A percentile compares a stretch with the other conserved stretches of the same genome.
Conservation (phyloP, 192 early-diverging fungal genomes). For the Podila epicladia region DNA sequence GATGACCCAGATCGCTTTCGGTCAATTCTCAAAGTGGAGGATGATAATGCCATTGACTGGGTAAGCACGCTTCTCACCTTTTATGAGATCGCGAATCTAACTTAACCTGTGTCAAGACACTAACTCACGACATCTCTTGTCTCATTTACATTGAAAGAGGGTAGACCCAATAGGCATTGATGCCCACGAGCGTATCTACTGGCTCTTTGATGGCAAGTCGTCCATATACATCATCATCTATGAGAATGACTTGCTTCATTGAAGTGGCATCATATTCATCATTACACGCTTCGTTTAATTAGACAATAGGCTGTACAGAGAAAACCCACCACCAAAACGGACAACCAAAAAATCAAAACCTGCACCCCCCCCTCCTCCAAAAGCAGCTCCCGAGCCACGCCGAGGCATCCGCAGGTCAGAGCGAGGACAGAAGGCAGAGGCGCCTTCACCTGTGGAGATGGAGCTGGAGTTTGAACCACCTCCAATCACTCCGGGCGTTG, state of each 20-base stretch:
- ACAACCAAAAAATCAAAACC: constrained; percentile 43
- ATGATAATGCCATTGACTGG: constrained; percentile 69
- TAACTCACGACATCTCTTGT: too few species aligned
- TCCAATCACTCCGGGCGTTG: constrained; percentile 54
- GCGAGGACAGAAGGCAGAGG: constrained; percentile 23
- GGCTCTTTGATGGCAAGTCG: constrained; percentile 80
- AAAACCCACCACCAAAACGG: constrained; percentile 55
- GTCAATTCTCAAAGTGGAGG: constrained; percentile 58
- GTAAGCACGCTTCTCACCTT: constrained; percentile 26
- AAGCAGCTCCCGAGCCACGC: constrained; percentile 6
- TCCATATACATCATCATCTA: too few species aligned
- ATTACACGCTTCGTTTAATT: neutral
- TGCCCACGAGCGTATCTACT: constrained; percentile 72
- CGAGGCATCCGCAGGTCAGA: constrained; percentile 35
- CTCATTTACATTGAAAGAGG: constrained; percentile 50
- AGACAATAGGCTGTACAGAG: constrained; percentile 80
- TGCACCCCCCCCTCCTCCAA: constrained; percentile 14
- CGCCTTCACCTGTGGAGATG: constrained; percentile 13
- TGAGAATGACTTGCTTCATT: too few species aligned
- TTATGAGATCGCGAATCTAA: neutral
- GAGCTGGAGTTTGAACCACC: constrained; percentile 46
- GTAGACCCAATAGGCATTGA: constrained; percentile 82
- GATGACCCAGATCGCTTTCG: constrained; percentile 75
- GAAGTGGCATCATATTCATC: too few species aligned
- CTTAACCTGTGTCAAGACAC: too few species aligned